These are phyloP conservation scores for Pyrrhoderma noxium DNA, from an alignment of 1,284 basidiomycete genomes.

Conservation along the genomic window DNA sequence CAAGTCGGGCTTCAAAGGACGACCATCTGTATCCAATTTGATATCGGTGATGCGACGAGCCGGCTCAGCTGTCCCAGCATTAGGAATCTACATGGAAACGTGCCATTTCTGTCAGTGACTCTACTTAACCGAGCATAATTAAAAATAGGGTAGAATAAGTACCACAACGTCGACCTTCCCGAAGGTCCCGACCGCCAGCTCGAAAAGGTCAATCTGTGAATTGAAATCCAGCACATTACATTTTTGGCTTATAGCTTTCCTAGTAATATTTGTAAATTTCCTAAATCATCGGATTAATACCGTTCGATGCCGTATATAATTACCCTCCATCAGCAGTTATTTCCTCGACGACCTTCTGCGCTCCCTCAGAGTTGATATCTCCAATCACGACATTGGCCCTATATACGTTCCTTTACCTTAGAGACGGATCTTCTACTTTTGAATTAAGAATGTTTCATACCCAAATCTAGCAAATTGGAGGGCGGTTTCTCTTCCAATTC, in stretches of 20 bases:
- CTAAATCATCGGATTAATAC: not conserved
- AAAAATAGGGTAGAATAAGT: constrained; percentile 7
- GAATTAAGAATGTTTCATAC: not conserved
- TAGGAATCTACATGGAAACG: constrained; percentile 39
- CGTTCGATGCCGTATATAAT: constrained; percentile 16
- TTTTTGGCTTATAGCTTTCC: constrained; percentile 35
- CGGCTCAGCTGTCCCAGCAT: constrained; percentile 46
- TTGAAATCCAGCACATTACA: constrained; percentile 53
- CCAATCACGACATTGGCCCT: constrained; percentile 53
- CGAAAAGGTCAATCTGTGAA: constrained; percentile 46
- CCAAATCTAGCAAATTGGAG: not conserved
- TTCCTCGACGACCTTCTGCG: constrained; percentile 34
- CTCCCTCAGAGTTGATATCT: constrained; percentile 38
- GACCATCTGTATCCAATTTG: constrained; percentile 31
- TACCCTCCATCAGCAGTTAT: constrained; percentile 40
- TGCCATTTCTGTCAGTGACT: not conserved
- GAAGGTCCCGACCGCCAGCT: constrained; percentile 38
- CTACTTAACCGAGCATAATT: not conserved
- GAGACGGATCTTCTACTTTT: not conserved
- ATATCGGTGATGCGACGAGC: constrained; percentile 29
- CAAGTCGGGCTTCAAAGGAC: constrained; percentile 37
- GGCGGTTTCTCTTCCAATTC: not conserved
- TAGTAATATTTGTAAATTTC: constrained; percentile 20
- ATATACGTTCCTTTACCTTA: not conserved
- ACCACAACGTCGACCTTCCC: constrained; percentile 49